Evolutionary conservation across 371 early-diverging fungal species (phyloP).

Genomic region (Saksenaea vasiformis): DNA sequence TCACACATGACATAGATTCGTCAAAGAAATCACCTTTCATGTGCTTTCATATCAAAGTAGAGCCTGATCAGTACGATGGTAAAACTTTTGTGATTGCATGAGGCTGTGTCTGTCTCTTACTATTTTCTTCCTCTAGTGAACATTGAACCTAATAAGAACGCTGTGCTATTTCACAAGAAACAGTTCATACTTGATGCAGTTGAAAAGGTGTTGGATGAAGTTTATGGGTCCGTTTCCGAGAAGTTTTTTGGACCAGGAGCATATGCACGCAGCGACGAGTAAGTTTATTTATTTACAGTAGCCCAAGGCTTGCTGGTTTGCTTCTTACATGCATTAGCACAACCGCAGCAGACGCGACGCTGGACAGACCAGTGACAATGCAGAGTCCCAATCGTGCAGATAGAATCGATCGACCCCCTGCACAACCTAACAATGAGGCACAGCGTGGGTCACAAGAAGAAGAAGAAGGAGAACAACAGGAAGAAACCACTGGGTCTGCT

Average conservation of each 20-base stretch:
- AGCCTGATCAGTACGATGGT: constrained; percentile 40
- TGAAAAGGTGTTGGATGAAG: constrained; percentile 18
- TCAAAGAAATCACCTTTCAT: constrained; percentile 37
- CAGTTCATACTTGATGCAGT: constrained; percentile 22
- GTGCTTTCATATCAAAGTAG: constrained; percentile 33
- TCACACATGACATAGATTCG: constrained; percentile 2
- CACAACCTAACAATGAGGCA: neutral
- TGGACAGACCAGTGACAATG: too few relatives aligned
- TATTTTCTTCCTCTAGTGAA: constrained; percentile 30
- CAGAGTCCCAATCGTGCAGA: too few relatives aligned
- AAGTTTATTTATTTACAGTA: neutral
- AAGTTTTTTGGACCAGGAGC: constrained; percentile 11
- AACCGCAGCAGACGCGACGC: too few relatives aligned
- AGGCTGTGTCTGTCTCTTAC: neutral
- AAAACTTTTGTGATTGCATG: constrained; percentile 8
- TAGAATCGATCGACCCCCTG: too few relatives aligned
- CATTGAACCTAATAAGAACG: constrained; percentile 44
- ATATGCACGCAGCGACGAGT: constrained; percentile 1
- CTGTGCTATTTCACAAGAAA: constrained; percentile 36
- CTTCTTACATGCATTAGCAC: too few relatives aligned
- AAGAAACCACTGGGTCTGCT: neutral
- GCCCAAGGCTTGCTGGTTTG: too few relatives aligned
- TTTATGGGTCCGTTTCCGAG: constrained; percentile 15
- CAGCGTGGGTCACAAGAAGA: neutral
- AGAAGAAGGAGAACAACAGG: neutral